Percentiles rank a stretch among this genome's conserved stretches.
Evolutionary conservation across 2,329 filamentous ascomycete genomes (phyloP).

Genomic region (Aspergillus bombycis): DNA sequence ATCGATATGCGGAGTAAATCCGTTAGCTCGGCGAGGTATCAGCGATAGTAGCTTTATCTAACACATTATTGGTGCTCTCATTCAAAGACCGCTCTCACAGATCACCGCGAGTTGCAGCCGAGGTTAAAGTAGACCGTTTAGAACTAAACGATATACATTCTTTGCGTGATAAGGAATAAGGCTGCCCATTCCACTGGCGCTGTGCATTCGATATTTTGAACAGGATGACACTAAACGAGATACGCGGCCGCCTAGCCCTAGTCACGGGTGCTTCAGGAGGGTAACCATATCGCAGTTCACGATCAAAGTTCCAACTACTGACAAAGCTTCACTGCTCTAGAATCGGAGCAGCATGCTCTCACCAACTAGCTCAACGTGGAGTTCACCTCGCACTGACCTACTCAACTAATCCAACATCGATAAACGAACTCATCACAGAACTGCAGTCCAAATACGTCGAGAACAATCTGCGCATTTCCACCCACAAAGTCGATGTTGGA

Average conservation of each 20-base stretch:
- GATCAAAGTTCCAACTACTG: neutral
- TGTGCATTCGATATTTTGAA: neutral
- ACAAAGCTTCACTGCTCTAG: conserved; percentile 38
- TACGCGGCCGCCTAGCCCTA: neutral
- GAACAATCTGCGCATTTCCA: conserved; percentile 49
- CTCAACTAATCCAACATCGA: conserved; percentile 53
- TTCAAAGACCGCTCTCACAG: neutral
- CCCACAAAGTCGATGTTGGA: conserved; percentile 63
- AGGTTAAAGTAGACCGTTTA: neutral
- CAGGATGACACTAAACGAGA: neutral
- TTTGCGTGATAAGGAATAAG: neutral
- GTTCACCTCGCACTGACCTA: conserved; percentile 63
- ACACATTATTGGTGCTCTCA: neutral
- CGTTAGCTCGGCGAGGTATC: neutral
- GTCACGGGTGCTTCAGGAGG: neutral
- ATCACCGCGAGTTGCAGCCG: neutral
- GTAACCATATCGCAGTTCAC: neutral
- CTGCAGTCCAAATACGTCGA: conserved; percentile 40
- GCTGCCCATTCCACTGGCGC: accelerated
- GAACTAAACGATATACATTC: neutral
- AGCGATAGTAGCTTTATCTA: neutral
- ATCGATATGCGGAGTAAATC: neutral
- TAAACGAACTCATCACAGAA: conserved; percentile 50
- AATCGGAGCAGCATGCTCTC: conserved; percentile 64
- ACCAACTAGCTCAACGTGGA: conserved; percentile 56